Conservation (phyloP, 371 early-diverging fungal genomes). For the Entomophthora muscae region DNA sequence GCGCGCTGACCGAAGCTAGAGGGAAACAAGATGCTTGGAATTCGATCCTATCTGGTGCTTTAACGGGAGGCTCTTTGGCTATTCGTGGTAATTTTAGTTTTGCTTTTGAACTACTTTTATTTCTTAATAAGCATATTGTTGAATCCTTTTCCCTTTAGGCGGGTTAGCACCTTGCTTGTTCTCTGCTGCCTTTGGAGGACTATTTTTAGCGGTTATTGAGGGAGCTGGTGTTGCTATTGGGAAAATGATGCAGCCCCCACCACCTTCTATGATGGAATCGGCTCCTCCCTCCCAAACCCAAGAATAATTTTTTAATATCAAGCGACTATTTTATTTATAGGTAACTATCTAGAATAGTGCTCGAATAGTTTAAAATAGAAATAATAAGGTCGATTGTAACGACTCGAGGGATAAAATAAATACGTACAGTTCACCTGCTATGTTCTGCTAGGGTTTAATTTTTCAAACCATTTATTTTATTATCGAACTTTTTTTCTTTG, state of each 20-base stretch:
- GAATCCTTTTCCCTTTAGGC: constrained; percentile 20
- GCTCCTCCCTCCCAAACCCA: not conserved
- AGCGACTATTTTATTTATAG: not conserved
- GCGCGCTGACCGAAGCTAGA: constrained; percentile 72
- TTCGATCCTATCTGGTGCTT: constrained; percentile 73
- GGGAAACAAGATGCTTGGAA: constrained; percentile 97
- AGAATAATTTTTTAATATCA: not conserved
- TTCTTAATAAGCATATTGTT: no score
- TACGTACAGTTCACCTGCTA: no score
- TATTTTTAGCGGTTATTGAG: constrained; percentile 85
- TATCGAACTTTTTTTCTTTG: no score
- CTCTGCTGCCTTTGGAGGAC: constrained; percentile 80
- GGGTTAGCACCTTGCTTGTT: constrained; percentile 69
- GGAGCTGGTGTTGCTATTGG: constrained; percentile 70
- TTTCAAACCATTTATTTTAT: no score
- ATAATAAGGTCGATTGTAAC: no score
- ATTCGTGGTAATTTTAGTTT: constrained; percentile 34
- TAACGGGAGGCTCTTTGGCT: constrained; percentile 88
- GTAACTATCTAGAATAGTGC: not conserved
- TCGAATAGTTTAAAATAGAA: not conserved
- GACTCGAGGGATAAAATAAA: no score
- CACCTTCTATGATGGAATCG: constrained; percentile 10
- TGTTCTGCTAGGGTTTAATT: no score
- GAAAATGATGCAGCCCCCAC: constrained; percentile 17
- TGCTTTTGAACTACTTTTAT: not conserved